A percentile compares a stretch with the other conserved stretches of the same genome.
These are phyloP conservation scores for Saussurea involucrata DNA, from an alignment of 129 eudicot genomes.

Conservation along the genomic window DNA sequence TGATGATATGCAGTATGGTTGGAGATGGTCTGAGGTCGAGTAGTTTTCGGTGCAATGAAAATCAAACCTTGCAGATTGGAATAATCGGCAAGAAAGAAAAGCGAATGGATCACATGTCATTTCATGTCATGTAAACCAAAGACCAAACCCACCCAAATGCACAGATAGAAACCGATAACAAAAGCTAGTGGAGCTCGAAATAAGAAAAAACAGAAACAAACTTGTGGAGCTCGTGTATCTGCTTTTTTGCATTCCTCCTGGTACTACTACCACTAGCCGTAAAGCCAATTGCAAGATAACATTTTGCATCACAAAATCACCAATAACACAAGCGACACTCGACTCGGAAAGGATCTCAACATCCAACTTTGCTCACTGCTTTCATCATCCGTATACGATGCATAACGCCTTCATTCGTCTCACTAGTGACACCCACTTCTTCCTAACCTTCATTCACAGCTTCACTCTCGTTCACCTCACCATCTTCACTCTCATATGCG, in stretches of 20 bases:
- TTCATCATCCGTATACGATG: conserved; percentile 51
- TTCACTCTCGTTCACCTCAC: too few relatives aligned
- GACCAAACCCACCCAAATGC: too few relatives aligned
- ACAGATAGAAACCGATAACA: too few relatives aligned
- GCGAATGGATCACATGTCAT: too few relatives aligned
- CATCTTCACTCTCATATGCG: too few relatives aligned
- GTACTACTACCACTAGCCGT: conserved; percentile 84
- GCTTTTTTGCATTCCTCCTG: conserved; percentile 99
- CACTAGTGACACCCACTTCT: conserved; percentile 39
- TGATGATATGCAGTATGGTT: too few relatives aligned
- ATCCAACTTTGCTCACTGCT: conserved; percentile 98
- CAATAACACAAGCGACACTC: conserved; percentile 84
- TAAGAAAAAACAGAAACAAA: conserved; percentile 18
- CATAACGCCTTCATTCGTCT: conserved; percentile 46
- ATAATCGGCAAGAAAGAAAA: too few relatives aligned
- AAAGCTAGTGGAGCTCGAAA: too few relatives aligned
- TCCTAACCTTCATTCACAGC: conserved; percentile 28
- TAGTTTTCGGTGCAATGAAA: too few relatives aligned
- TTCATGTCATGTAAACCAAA: too few relatives aligned
- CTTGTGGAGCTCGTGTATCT: conserved; percentile 94
- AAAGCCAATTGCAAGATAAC: conserved; percentile 93
- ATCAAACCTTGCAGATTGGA: too few relatives aligned
- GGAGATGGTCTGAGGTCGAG: too few relatives aligned
- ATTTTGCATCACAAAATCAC: conserved; percentile 95
- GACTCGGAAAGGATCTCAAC: conserved; percentile 88